Conservation (phyloP, 768 basidiomycete genomes). For the Tulasnella sp. region DNA sequence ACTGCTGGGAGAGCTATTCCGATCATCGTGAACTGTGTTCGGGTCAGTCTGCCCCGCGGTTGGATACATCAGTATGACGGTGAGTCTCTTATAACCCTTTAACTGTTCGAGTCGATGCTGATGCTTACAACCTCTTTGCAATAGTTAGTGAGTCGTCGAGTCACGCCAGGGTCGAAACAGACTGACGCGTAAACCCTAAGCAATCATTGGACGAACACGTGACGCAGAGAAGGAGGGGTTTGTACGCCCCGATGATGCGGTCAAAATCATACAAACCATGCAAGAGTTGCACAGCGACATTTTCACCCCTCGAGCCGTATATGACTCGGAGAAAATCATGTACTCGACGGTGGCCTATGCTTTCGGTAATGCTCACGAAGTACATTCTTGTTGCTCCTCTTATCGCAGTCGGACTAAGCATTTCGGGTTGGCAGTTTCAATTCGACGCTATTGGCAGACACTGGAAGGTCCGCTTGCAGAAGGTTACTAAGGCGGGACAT, state of each 20-base stretch:
- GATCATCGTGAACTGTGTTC: constrained; percentile 50
- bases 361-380: no score
- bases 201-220: not conserved
- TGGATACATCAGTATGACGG: constrained; percentile 73
- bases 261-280: constrained; percentile 44
- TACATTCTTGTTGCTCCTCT: no score
- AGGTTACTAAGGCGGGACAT: no score
- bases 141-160: not conserved
- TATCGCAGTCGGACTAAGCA: no score
- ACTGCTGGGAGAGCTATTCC: constrained; percentile 36
- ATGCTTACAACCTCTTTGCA: not conserved
- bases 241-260: not conserved
- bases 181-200: not conserved
- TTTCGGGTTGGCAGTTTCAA: no score
- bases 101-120: not conserved
- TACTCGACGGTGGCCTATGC: constrained; percentile 52
- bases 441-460: no score
- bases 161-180: not conserved
- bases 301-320: constrained; percentile 62
- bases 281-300: constrained; percentile 45
- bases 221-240: no score
- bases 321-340: constrained; percentile 69
- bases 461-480: no score
- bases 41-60: constrained; percentile 43
- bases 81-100: constrained; percentile 27